Evolutionary conservation across 352 stramenopile species (phyloP), one percentile per base, ranked within the genome.

Genomic region (Pythium myriotylum): DNA sequence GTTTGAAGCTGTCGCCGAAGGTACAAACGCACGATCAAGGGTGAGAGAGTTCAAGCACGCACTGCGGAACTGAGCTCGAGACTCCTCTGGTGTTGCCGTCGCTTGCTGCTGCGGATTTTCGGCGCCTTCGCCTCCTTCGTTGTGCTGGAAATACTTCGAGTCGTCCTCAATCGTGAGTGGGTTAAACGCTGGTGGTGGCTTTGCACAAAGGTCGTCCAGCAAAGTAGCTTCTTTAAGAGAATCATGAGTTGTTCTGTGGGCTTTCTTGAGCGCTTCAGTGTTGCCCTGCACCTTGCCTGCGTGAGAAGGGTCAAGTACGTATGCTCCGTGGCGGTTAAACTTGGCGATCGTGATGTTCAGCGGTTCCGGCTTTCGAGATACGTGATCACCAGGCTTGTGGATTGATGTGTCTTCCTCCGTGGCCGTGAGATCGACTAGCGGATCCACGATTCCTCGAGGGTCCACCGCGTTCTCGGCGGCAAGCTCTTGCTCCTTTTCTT

Each of bases 241-340:
- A 53, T 91, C 78, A 41, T 84, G 80, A 35, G 72, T 78, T 19
- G 47, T 58, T 41, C 64, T 46, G 1, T 60, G 59, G 39, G 72
- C 70, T 24, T 76, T 84, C 62, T 79, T 83, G 19, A 70, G 43
- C 20, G 67, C 45, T 5, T 71, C 68, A 8, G 27, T 5, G 17
- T 52, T 58, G 4, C 27, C 43, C 24, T 65, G 67, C 14, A 89
- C 54, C 35, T 91, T 93, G 3, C 78, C 80, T 27, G 76, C 80
- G 26, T 91, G 84, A 14, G 70, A 72, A 8, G 84, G 84, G 54
- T 94, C 83, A 0, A 95, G 73, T 32, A 95, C 86, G 49, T 94
- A 92, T 0, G 84, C 84, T 20, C 81, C 81, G 45, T 95, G 86
- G 12, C 86, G 73, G 32, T 95, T 95, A 41, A 95, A 95, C 72